Evolutionary conservation across 1,284 basidiomycete genomes (phyloP), one percentile per base, ranked within the genome.

Genomic region (Malassezia caprae): DNA sequence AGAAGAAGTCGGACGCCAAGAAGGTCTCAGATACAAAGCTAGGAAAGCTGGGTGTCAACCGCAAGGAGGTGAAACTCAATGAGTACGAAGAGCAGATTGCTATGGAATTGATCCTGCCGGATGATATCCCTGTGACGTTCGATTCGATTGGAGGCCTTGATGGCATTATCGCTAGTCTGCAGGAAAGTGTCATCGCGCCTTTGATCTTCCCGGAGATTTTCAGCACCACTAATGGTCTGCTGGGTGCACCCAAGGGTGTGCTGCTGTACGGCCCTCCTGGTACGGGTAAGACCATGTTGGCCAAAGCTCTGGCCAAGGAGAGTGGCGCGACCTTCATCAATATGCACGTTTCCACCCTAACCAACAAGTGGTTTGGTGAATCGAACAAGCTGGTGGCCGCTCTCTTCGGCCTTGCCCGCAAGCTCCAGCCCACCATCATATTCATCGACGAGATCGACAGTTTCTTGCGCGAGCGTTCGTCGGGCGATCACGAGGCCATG

Each of bases 181-280:
- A 89, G 53, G 93, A 98, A 79, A 90, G 90, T 57, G 85, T 99
- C 60, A 96, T 98, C 69, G 94, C 90, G 72, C 94, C 93, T 1
- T 82, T 98, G 40, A 84, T 88, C 59, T 94, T 88, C 68, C 94
- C 94, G 2, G 81, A 87, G 60, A 81, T 98, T 53, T 96, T 96
- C 79, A 79, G 81, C 67, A 59, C 69, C 8, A 79, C 84, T 0
- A 69, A 62, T 35, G 68, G 82, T 79, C 66, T 82, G 8, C 76
- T 81, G 42, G 77, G 78, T 12, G 79, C 80, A 5, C 81, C 81
- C 0, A 80, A 81, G 59, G 80, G 81, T 21, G 77, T 78, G 3
- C 59, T 78, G 40, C 68, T 78, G 8, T 78, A 77, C 41, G 77
- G 77, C 0, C 77, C 77, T 0, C 77, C 77, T 13, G 72, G 71